Base-by-base conservation (phyloP, 257 asterid species). In the Scutellaria barbata region DNA sequence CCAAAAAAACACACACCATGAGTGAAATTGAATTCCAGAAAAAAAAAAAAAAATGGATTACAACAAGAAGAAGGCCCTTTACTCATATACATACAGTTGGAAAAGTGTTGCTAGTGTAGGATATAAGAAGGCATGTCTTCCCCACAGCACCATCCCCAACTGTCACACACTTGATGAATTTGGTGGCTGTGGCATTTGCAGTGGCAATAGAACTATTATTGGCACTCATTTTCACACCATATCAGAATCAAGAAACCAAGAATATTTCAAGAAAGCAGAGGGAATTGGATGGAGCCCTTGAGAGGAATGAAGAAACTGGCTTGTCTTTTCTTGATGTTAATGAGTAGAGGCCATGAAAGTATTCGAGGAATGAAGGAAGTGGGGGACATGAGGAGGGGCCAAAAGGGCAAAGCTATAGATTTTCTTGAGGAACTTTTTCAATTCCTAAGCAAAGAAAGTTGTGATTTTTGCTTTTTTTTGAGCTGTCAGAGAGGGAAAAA, bases 121-220 rank as follows among this genome's bases (percentile, higher is more conserved):
- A 81, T 61, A 84, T 84, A 43, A 84, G 69, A 67, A 84, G 88
- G 70, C 88, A 84, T 0, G 88, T 84, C 63, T 84, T 84, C 65
- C 88, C 88, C 79, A 84, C 84, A 1, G 88, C 86, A 43, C 88
- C 88, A 76, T 84, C 88, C 53, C 88, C 86, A 76, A 84, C 88
- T 14, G 86, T 84, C 5, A 84, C 88, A 69, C 88, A 84, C 63
- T 84, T 84, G 33, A 84, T 79, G 86, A 84, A 84, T 62, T 74
- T 84, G 56, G 86, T 81, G 0, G 82, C 83, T 0, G 84, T 74
- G 35, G 74, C 72, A 79, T 69, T 81, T 73, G 81, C 63, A 77
- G 76, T 16, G 48, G 41, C 63, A 66, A 61, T 25, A 68, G 53
- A 45, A 47, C 8, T 70, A 6, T 51, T 67, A 70, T 42, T 69